A percentile compares a stretch with the other conserved stretches of the same genome.
phyloP scores from a whole-genome alignment of 768 basidiomycete species.

The Agrocybe pediades region DNA sequence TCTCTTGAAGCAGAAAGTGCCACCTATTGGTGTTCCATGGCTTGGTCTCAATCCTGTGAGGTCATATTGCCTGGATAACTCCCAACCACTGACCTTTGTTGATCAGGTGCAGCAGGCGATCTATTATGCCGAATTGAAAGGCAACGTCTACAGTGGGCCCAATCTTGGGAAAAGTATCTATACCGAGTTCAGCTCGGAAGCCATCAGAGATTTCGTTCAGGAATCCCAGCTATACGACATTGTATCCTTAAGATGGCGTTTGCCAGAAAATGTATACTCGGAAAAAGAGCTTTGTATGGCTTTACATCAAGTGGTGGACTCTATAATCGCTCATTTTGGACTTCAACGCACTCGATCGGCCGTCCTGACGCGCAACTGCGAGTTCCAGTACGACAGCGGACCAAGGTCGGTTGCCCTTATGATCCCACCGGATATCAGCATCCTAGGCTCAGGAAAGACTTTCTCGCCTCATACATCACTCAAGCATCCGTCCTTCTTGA shows the following conservation, averaged over 20 bases:
- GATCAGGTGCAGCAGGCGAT: not conserved
- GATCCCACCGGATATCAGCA: conserved; percentile 1
- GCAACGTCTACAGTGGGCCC: not conserved
- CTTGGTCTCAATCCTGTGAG: not conserved
- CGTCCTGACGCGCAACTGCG: not conserved
- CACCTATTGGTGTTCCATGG: not conserved
- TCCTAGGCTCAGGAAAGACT: conserved; percentile 1
- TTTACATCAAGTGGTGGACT: not conserved
- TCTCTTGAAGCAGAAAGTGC: not conserved
- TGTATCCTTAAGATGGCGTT: not conserved
- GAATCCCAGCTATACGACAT: not conserved
- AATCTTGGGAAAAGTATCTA: not conserved
- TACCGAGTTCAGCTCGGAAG: not conserved
- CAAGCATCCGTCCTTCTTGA: not conserved
- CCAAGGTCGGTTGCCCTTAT: not conserved
- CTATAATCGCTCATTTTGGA: not conserved
- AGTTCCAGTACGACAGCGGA: not conserved
- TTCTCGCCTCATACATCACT: not conserved
- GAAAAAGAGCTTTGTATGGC: not conserved
- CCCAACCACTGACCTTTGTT: no score
- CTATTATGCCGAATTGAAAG: not conserved
- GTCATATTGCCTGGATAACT: not conserved
- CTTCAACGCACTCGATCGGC: not conserved
- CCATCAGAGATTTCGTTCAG: not conserved
- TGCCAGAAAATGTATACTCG: not conserved